phyloP scores from a whole-genome alignment of 169 alveolate genomes.

The Plasmodium sp. region DNA sequence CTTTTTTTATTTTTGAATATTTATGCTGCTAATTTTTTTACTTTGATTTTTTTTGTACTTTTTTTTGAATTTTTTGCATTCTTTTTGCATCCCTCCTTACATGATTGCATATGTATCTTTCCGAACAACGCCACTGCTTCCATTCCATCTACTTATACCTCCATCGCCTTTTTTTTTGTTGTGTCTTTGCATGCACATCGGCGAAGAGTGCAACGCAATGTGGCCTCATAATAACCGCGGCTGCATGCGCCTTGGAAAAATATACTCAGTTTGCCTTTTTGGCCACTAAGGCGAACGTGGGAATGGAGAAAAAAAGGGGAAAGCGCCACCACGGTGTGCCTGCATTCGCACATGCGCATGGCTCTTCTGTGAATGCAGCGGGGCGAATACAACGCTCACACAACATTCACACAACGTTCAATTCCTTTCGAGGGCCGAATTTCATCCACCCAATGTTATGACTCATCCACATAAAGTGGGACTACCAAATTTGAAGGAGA shows the following conservation, averaged over 20 bases:
- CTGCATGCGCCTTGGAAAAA: background rate
- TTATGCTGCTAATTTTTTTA: background rate
- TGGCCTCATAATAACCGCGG: background rate
- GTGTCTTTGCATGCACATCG: constrained; percentile 2
- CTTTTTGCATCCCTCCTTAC: background rate
- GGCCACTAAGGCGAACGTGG: background rate
- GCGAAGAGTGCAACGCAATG: background rate
- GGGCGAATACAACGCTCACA: background rate
- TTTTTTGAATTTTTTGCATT: background rate
- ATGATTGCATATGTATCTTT: background rate
- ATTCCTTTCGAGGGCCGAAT: background rate
- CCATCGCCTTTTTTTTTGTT: background rate
- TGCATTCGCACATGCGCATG: background rate
- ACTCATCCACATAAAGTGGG: background rate
- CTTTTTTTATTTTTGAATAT: background rate
- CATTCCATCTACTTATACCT: background rate
- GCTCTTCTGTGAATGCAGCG: background rate
- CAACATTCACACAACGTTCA: background rate
- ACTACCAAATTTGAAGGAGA: background rate
- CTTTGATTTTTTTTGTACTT: background rate
- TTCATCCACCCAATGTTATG: background rate
- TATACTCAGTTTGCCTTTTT: background rate
- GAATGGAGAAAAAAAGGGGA: background rate
- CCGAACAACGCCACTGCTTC: background rate
- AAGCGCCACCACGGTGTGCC: background rate